Base-by-base conservation (phyloP, 169 alveolate genomes). In the Cryptosporidium ubiquitum region DNA sequence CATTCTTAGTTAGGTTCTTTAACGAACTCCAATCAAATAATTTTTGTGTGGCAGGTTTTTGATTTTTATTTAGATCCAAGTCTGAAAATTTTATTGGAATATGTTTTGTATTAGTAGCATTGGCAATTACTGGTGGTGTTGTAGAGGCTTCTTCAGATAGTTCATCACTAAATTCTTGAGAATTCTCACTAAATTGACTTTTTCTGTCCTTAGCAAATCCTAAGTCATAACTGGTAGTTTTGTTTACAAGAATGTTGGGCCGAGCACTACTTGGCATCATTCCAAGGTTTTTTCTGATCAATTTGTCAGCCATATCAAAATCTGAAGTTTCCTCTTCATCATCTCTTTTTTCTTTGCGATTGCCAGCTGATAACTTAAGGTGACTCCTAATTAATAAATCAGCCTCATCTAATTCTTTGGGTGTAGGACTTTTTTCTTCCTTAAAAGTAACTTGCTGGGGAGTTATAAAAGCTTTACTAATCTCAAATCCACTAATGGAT, bases 401-500 rank as follows among this genome's bases (percentile, higher is more conserved):
- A 4, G 69, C 70, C 18, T 51, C 84, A 18, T 70, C 61, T 5
- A 31, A 26, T 20, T 52, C 61, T 29, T 35, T 71, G 26, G 51
- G 33, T 31, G 0, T 31, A n/a, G 1, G 33, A 12, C 31, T 40
- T 70, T 47, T 16, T 18, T 70, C 42, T 29, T 14, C 16, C 20
- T 14, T 18, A 12, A 12, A 5, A 2, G 40, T 70, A 16, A 16
- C 44, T 1, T 20, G 14, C 1, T 70, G 26, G 16, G 3, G 26
- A 26, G 26, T 0, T 23, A 9, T 18, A 20, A 42, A 42, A 0
- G 10, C 68, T 29, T 70, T 4, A 23, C 51, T 47, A 49, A 70
- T 39, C 26, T 73, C 85, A 55, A 51, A 73, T 0, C 85, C 85
- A 23, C n/a, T 16, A 57, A 73, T 73, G 9, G 85, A 33, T 10